phyloP scores from a whole-genome alignment of 768 basidiomycete genomes.

The Cystobasidium onofrii region DNA sequence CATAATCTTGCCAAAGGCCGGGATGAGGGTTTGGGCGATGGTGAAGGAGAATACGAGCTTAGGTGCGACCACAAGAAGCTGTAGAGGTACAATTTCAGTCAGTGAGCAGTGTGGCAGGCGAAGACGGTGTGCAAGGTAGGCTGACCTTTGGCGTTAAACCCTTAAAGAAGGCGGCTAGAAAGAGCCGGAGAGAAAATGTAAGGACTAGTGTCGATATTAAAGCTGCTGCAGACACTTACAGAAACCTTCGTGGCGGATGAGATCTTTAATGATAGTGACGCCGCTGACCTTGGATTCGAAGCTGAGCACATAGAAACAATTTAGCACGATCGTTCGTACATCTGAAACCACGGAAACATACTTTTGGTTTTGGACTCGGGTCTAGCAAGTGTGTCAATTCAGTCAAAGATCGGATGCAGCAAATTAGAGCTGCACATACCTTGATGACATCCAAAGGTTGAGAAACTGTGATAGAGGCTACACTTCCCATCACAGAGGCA shows the following conservation, averaged over 20 bases:
- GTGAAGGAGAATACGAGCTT: slow-evolving; percentile 98
- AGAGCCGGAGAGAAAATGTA: neutral
- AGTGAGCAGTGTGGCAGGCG: neutral
- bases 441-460: slow-evolving; percentile 94
- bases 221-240: slow-evolving; percentile 39
- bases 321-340: neutral
- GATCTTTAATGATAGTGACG: slow-evolving; percentile 68
- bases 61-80: slow-evolving; percentile 93
- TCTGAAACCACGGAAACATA: slow-evolving; percentile 56
- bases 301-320: slow-evolving; percentile 29
- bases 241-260: slow-evolving; percentile 75
- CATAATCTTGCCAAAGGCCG: slow-evolving; percentile 30
- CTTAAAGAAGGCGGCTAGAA: slow-evolving; percentile 72
- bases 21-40: slow-evolving; percentile 58
- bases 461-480: slow-evolving; percentile 89
- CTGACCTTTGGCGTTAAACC: slow-evolving; percentile 88
- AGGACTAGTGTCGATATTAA: too few relatives aligned
- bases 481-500: slow-evolving; percentile 84
- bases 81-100: slow-evolving; percentile 8
- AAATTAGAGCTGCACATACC: slow-evolving; percentile 35
- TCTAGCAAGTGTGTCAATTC: slow-evolving; percentile 33
- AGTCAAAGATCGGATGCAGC: neutral
- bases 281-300: slow-evolving; percentile 50
- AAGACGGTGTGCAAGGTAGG: neutral
- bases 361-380: slow-evolving; percentile 96